phyloP scores from a whole-genome alignment of 1,139 yeast species.

The Geotrichum fermentans region DNA sequence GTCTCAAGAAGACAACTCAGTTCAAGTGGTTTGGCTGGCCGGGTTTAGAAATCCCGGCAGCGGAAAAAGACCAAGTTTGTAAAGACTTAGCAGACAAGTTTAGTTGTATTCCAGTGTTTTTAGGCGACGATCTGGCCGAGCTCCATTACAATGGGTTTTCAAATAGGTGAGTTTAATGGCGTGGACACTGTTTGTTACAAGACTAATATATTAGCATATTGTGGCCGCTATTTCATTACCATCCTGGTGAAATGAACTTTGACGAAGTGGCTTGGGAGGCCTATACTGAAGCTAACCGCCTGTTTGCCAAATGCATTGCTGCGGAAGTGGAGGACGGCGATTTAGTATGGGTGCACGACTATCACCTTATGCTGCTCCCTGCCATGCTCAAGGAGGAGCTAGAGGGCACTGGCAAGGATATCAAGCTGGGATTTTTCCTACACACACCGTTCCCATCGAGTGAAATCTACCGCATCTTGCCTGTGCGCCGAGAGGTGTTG shows the following conservation, averaged over 20 bases:
- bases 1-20: slow-evolving; percentile 74
- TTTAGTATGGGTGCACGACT: slow-evolving; percentile 95
- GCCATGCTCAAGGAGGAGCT: slow-evolving; percentile 73
- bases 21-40: slow-evolving; percentile 99
- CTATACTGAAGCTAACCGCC: slow-evolving; percentile 84
- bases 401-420: slow-evolving; percentile 47
- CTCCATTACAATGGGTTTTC: slow-evolving; percentile 95
- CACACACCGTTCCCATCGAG: slow-evolving; percentile 98
- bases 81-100: slow-evolving; percentile 68
- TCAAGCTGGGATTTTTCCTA: slow-evolving; percentile 84
- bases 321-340: slow-evolving; percentile 74
- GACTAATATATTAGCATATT: too few species aligned
- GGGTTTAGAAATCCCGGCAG: slow-evolving; percentile 74
- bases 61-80: slow-evolving; percentile 65
- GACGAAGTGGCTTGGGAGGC: slow-evolving; percentile 99
- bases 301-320: slow-evolving; percentile 74
- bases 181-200: not conserved
- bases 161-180: slow-evolving; percentile 43
- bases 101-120: slow-evolving; percentile 84
- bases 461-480: slow-evolving; percentile 90
- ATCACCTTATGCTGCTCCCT: slow-evolving; percentile 92
- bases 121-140: slow-evolving; percentile 86
- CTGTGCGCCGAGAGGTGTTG: slow-evolving; percentile 88
- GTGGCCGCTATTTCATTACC: slow-evolving; percentile 98
- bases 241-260: slow-evolving; percentile 98